Evolutionary conservation across 352 stramenopile species (phyloP), one percentile per base, ranked within the genome.

Genomic region (Phytopythium cucurbitacearum): DNA sequence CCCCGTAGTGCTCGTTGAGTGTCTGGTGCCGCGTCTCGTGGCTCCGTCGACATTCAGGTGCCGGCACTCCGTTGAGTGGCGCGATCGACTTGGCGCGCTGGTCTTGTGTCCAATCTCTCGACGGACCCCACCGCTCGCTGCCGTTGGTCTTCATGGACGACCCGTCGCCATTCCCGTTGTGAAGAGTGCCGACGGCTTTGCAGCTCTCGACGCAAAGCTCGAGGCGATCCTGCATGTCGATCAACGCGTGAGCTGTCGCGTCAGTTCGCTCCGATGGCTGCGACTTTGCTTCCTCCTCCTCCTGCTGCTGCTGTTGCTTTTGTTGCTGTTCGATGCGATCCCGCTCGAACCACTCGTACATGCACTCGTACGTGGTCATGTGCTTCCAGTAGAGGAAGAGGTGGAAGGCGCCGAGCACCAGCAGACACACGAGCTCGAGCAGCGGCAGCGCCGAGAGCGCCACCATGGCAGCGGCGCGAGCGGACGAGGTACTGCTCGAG

Each of bases 351-450:
- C 65, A 74, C 34, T 73, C 62, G 44, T 76, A 71, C n/a, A 89
- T 61, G 54, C 71, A 86, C 58, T 84, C 76, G 56, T 86, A 69
- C 8, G 78, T 89, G 34, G 59, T 65, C 40, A 86, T 37, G 7
- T 71, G 73, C 8, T 60, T 68, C 47, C 64, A 69, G 16, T 59
- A 72, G 32, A 91, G 65, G 52, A 86, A 89, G n/a, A 75, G 38
- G 57, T 91, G 78, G 52, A 91, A 91, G 35, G 37, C 45, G 40
- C 64, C 74, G 32, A 89, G 67, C 28, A 85, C 63, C 15, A 88
- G 38, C 51, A 89, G 70, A 36, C 64, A 85, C 8, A 88, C 35
- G 13, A 91, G 61, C 45, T 87, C 69, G 8, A 88, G 57, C 40
- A 76, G 48, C 33, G 80, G 74, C 42, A 82, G 49, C 16, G 76